A percentile compares a stretch with the other conserved stretches of the same genome.
These are phyloP conservation scores for Tricladium varicosporioides DNA, from an alignment of 2,329 filamentous ascomycete genomes.

Conservation along the genomic window DNA sequence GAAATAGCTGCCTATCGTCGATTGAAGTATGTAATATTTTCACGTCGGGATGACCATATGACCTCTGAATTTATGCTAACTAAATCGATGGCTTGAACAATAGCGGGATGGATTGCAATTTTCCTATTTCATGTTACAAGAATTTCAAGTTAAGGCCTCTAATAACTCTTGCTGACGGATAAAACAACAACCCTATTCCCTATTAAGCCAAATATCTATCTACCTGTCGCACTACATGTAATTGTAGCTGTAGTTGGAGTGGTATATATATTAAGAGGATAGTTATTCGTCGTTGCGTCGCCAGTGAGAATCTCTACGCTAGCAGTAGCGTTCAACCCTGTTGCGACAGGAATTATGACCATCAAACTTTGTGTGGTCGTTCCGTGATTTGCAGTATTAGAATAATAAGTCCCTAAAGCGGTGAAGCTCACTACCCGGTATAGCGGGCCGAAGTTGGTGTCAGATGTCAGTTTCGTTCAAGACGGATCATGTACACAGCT, in stretches of 20 bases:
- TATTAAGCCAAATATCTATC: conserved; percentile 15
- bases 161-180: conserved; percentile 1
- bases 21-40: too few relatives aligned
- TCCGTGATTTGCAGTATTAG: conserved; percentile 53
- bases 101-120: too few relatives aligned
- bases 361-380: conserved; percentile 36
- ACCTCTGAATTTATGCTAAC: too few relatives aligned
- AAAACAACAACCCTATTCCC: conserved; percentile 16
- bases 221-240: conserved; percentile 8
- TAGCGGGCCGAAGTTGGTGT: conserved; percentile 39
- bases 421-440: conserved; percentile 47
- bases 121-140: too few relatives aligned
- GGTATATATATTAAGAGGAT: conserved; percentile 10
- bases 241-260: conserved; percentile 7
- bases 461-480: conserved; percentile 28
- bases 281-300: conserved; percentile 6
- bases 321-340: neutral
- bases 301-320: conserved; percentile 6
- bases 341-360: conserved; percentile 25
- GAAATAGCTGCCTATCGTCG: too few relatives aligned
- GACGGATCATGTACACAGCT: conserved; percentile 19
- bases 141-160: too few relatives aligned
- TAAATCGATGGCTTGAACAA: too few relatives aligned
- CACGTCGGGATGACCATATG: too few relatives aligned
- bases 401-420: conserved; percentile 38